phyloP scores from a whole-genome alignment of 768 basidiomycete genomes.

The Suillus luteus region DNA sequence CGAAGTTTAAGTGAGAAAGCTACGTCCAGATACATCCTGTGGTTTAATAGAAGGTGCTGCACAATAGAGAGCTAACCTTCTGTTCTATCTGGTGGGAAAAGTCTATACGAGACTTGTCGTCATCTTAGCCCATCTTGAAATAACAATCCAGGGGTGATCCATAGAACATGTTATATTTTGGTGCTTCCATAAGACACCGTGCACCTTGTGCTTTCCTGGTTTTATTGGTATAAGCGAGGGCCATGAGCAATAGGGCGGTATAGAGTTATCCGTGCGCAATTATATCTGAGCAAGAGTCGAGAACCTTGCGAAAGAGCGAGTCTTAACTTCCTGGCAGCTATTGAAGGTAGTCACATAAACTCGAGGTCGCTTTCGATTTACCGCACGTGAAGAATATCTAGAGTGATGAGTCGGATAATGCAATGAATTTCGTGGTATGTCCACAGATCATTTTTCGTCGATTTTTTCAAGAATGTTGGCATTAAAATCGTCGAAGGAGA shows the following conservation, averaged over 20 bases:
- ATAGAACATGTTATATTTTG: not conserved
- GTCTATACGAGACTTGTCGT: not conserved
- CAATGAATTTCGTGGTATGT: not conserved
- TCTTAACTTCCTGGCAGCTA: slow-evolving; percentile 40
- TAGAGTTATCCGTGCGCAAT: slow-evolving; percentile 50
- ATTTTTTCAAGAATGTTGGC: not conserved
- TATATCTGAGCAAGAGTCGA: slow-evolving; percentile 38
- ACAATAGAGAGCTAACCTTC: not conserved
- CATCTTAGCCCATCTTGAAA: not conserved
- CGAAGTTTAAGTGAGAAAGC: not conserved
- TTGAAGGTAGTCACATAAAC: slow-evolving; percentile 42
- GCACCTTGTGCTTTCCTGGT: not conserved
- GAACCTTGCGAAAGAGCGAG: slow-evolving; percentile 47
- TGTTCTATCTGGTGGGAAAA: not conserved
- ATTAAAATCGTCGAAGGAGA: not conserved
- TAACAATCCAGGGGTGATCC: not conserved
- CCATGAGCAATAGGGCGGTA: slow-evolving; percentile 44
- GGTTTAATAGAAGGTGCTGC: not conserved
- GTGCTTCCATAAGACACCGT: slow-evolving; percentile 1
- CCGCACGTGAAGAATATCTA: not conserved
- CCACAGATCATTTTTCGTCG: not conserved
- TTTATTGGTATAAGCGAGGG: not conserved
- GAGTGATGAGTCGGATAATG: not conserved
- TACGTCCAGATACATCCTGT: not conserved
- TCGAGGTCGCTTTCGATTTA: not conserved